phyloP scores from a whole-genome alignment of 2,329 filamentous ascomycete species.

The Fusarium beomiforme region DNA sequence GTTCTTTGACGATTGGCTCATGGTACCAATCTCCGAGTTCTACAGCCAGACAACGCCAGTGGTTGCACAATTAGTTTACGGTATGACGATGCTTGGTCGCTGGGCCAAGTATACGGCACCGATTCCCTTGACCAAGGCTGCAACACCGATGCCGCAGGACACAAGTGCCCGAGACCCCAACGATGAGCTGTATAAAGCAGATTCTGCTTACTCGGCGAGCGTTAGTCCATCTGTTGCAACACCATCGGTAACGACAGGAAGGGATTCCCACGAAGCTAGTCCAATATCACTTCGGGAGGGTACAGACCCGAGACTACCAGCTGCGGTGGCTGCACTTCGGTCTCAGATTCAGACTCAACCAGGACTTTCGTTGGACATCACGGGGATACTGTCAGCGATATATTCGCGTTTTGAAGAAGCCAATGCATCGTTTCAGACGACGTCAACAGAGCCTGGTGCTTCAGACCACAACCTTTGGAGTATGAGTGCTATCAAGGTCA shows the following conservation, averaged over 20 bases:
- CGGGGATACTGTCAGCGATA: constrained; percentile 54
- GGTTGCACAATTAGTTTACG: constrained; percentile 59
- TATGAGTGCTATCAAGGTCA: constrained; percentile 58
- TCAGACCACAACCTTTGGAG: constrained; percentile 60
- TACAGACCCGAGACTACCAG: constrained; percentile 52
- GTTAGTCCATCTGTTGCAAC: constrained; percentile 14
- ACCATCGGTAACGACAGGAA: constrained; percentile 8
- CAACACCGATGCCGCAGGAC: constrained; percentile 41
- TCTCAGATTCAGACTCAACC: constrained; percentile 56
- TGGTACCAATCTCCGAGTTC: constrained; percentile 55
- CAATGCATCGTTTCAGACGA: constrained; percentile 49
- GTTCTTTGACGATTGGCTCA: constrained; percentile 62
- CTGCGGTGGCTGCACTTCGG: constrained; percentile 53
- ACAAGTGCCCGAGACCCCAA: constrained; percentile 34
- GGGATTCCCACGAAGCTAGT: constrained; percentile 13
- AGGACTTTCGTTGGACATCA: constrained; percentile 57
- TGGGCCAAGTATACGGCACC: constrained; percentile 60
- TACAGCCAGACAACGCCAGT: constrained; percentile 58
- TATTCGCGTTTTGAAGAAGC: constrained; percentile 56
- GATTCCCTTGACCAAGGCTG: constrained; percentile 42
- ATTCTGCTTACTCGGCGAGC: constrained; percentile 34
- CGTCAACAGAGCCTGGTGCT: constrained; percentile 44
- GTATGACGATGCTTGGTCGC: constrained; percentile 60
- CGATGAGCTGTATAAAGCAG: constrained; percentile 33
- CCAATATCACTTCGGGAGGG: constrained; percentile 43